A percentile compares a stretch with the other conserved stretches of the same genome.
phyloP scores from a whole-genome alignment of 495 filamentous ascomycete genomes.

The Lasiosphaeris hirsuta region DNA sequence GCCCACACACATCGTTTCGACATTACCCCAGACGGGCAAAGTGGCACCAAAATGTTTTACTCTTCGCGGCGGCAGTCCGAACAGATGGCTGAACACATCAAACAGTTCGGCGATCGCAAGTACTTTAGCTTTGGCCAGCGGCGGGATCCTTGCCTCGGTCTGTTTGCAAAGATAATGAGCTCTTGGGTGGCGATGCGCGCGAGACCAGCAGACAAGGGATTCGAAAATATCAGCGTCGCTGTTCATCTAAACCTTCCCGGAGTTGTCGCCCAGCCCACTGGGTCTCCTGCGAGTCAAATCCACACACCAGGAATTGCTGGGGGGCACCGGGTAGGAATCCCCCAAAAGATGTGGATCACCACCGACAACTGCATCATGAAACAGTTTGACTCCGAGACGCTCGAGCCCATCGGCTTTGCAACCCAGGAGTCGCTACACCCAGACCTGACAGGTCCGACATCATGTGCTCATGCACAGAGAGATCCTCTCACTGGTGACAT shows the following conservation, averaged over 20 bases:
- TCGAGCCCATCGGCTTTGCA: constrained; percentile 64
- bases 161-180: constrained; percentile 63
- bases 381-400: constrained; percentile 60
- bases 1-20: constrained; percentile 72
- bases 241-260: constrained; percentile 52
- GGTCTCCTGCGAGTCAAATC: neutral
- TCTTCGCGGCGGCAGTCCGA: constrained; percentile 64
- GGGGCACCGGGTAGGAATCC: constrained; percentile 25
- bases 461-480: constrained; percentile 63
- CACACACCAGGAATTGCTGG: neutral
- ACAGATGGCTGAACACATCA: constrained; percentile 51
- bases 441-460: constrained; percentile 57
- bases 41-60: constrained; percentile 54
- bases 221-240: constrained; percentile 58
- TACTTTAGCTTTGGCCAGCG: constrained; percentile 60
- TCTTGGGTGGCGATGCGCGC: constrained; percentile 34
- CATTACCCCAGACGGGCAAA: constrained; percentile 42
- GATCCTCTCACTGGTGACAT: constrained; percentile 70
- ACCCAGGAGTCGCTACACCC: constrained; percentile 60
- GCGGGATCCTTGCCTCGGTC: constrained; percentile 62
- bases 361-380: constrained; percentile 59
- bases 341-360: constrained; percentile 52
- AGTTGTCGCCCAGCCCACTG: constrained; percentile 41
- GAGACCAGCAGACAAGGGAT: constrained; percentile 8
- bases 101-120: constrained; percentile 46